These are phyloP conservation scores for Chlorociboria aeruginascens DNA, from an alignment of 495 filamentous ascomycete genomes.

Conservation along the genomic window DNA sequence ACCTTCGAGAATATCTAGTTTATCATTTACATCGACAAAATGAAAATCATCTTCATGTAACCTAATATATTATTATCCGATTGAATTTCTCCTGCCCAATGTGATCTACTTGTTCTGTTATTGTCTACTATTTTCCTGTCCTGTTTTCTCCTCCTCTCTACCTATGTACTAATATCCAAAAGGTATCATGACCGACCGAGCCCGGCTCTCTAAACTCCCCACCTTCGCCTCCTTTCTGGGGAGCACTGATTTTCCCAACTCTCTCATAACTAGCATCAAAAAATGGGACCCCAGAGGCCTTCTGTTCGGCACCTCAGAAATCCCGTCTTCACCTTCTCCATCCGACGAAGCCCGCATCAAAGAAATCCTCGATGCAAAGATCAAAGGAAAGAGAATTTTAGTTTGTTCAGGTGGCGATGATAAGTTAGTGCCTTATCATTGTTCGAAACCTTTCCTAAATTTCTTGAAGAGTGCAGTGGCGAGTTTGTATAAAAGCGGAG, in stretches of 20 bases:
- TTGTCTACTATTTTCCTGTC: neutral
- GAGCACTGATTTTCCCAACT: constrained; percentile 58
- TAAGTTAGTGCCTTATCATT: constrained; percentile 72
- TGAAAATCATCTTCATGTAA: too few species aligned
- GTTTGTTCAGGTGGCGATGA: constrained; percentile 66
- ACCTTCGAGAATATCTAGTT: too few species aligned
- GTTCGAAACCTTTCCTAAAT: constrained; percentile 52
- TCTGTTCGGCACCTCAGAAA: constrained; percentile 40
- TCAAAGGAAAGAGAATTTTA: constrained; percentile 66
- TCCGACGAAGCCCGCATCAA: constrained; percentile 29
- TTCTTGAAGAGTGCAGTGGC: constrained; percentile 53
- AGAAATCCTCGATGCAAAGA: constrained; percentile 32
- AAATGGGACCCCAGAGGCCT: constrained; percentile 59
- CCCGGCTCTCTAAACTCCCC: constrained; percentile 54
- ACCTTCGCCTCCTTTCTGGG: constrained; percentile 58
- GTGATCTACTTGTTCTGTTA: too few species aligned
- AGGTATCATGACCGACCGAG: constrained; percentile 66
- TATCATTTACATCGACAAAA: too few species aligned
- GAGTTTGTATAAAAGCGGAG: constrained; percentile 46
- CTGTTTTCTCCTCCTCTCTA: neutral
- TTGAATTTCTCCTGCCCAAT: too few species aligned
- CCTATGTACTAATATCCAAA: neutral
- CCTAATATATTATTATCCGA: too few species aligned
- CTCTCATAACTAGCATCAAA: constrained; percentile 48
- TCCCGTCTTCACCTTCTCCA: constrained; percentile 22